Percentiles rank a stretch among this genome's conserved stretches.
Evolutionary conservation across 257 asterid species (phyloP).

Genomic region (Solanum bulbocastanum): DNA sequence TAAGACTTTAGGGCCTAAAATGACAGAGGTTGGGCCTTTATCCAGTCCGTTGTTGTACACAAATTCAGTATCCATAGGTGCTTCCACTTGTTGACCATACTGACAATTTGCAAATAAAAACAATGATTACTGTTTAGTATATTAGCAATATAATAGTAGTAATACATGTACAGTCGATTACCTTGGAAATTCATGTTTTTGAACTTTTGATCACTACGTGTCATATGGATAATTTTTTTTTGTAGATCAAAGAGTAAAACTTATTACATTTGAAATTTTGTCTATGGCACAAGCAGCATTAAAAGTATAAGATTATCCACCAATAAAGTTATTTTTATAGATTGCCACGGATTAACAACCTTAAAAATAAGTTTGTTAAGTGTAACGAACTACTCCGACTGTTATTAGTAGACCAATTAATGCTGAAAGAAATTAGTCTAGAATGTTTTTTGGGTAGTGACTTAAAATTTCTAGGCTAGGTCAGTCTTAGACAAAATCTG

Average conservation of each 20-base stretch:
- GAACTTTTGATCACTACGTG: background rate
- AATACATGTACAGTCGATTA: background rate
- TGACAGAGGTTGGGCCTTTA: conserved; percentile 17
- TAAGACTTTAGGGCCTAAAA: conserved; percentile 25
- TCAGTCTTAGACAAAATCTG: no score
- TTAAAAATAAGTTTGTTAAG: background rate
- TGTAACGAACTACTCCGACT: no score
- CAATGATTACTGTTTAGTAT: background rate
- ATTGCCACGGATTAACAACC: background rate
- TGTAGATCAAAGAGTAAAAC: background rate
- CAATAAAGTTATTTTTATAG: background rate
- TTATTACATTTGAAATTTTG: background rate
- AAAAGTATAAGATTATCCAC: background rate
- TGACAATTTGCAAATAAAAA: background rate
- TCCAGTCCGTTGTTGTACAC: conserved; percentile 12
- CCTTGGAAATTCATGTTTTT: background rate
- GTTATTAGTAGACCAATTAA: no score
- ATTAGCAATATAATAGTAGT: background rate
- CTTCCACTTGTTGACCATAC: conserved; percentile 10
- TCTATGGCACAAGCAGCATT: background rate
- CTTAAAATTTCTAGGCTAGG: no score
- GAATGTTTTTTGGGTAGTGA: no score
- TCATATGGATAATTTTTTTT: background rate
- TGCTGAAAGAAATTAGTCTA: no score
- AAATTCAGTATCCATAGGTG: conserved; percentile 10